Evolutionary conservation across 345 rosid genomes (phyloP).

Genomic region (Eucalyptus tenuipes): DNA sequence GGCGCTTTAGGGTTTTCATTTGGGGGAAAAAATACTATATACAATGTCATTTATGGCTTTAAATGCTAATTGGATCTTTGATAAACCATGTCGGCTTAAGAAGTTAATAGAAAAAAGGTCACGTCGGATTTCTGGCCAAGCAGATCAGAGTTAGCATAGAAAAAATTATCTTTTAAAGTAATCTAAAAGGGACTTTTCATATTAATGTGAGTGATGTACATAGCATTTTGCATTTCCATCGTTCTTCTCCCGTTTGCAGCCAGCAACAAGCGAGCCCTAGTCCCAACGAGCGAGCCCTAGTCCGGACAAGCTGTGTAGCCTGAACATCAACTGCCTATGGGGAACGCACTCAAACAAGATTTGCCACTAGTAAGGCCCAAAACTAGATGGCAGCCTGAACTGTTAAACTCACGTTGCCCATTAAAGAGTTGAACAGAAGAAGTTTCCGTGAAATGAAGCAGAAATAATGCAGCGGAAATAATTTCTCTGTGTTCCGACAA

Average conservation of each 20-base stretch:
- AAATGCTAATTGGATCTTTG: no score
- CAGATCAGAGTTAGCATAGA: fast-evolving
- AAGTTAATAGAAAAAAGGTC: no score
- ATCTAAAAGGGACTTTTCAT: no score
- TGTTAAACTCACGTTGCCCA: constrained; percentile 25
- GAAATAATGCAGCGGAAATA: constrained; percentile 11
- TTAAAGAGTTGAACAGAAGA: constrained; percentile 41
- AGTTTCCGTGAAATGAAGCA: constrained; percentile 18
- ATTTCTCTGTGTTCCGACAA: constrained; percentile 29
- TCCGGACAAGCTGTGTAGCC: constrained; percentile 31
- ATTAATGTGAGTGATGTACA: no score
- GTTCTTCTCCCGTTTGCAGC: constrained; percentile 4
- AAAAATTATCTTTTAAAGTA: no score
- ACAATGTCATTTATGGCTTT: no score
- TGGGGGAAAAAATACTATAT: no score
- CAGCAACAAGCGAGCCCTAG: constrained; percentile 24
- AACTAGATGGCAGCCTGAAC: constrained; percentile 44
- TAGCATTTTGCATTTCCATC: no score
- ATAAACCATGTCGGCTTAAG: no score
- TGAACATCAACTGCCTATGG: constrained; percentile 45
- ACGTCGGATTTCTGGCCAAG: fast-evolving
- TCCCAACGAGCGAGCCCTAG: no score
- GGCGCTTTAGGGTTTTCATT: no score
- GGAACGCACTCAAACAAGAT: constrained; percentile 46
- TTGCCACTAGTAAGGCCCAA: constrained; percentile 32